Evolutionary conservation across 768 basidiomycete species (phyloP), one percentile per base, ranked within the genome.

Genomic region (Albatrellus ellisii): DNA sequence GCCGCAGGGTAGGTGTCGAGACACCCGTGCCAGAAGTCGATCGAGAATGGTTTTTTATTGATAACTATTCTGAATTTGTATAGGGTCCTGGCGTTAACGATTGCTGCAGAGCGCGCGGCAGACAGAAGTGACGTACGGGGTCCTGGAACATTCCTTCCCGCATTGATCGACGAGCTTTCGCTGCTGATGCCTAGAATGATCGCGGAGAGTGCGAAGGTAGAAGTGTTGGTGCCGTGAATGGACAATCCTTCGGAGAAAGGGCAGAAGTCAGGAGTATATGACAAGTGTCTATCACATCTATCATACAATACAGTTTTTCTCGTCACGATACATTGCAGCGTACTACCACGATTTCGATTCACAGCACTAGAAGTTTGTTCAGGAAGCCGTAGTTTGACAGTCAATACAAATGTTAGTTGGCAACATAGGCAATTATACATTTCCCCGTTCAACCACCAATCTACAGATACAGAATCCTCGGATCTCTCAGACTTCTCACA

Each of bases 71-170:
- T 32, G 31, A 31, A 12, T 3, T 7, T 17, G 29, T 3, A 31
- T 12, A 36, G 35, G 15, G 65, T 77, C 0, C 57, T 79, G 28
- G 73, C 71, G 0, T 59, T 77, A 45, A 78, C 70, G 7, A 56
- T 80, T 25, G 79, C 79, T 4, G 70, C 75, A 3, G 75, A 82
- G 56, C 49, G 65, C 3, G 80, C 80, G 2, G 75, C 68, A 6
- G 53, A 46, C 4, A 56, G 73, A 26, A 26, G 55, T 0, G 73
- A 74, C 42, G 78, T 80, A 15, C 62, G 61, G 26, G 79, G 79
- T 0, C 70, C 77, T 4, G 75, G 74, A 36, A 74, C 79, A 1
- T 82, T 80, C 62, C 54, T 80, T 6, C 64, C 73, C 12, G 77
- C 75, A 1, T 57, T 81, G 25, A 73, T 82, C 25, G 80, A 82